Base-by-base conservation (phyloP, 139 green algal species). In the Coccomyxa sp. region DNA sequence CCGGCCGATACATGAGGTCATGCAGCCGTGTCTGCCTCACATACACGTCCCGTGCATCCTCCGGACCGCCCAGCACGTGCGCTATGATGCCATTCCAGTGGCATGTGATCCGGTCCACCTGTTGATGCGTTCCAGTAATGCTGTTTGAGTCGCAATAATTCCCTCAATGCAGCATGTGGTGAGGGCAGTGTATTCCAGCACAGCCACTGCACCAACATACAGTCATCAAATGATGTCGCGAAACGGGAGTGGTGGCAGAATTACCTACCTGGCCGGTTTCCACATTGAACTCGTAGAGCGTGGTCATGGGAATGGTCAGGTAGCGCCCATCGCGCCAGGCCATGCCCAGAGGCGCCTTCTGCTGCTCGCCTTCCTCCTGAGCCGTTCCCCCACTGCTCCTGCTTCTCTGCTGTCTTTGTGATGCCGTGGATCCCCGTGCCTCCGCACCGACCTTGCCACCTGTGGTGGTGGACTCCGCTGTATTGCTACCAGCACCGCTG, bases 291-390 rank as follows among this genome's bases (percentile, higher is more conserved):
- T 66, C 25, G 38, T 81, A 81, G 38, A 81, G 60, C 31, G 66
- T 66, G 15, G 77, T 81, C 38, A 81, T 23, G 77, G 18, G 21
- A 21, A 81, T 51, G 12, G 77, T 81, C 38, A 81, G 32, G 77
- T 30, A 67, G 45, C 77, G 77, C 38, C 77, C 77, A 28, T 38
- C 30, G 38, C 66, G 57, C 77, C 77, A 81, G 16, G 77, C 77
- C 13, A 17, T 17, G 38, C 77, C 77, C 38, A 81, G 77, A 38
- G 77, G 77, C 38, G 17, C 15, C 38, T 67, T 15, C 32, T 51
- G 38, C 45, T 81, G 31, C 1, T 80, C 76, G 1, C 18, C 31
- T 58, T 32, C 18, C 13, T 32, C 76, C 18, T 80, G 1, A 51
- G 38, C 38, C 38, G 7, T 51, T 51, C 38, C 38, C 38, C 38